Percentiles rank a stretch among this genome's conserved stretches.
Conservation (phyloP, 2,329 filamentous ascomycete genomes). For the Sporothrix mexicana region DNA sequence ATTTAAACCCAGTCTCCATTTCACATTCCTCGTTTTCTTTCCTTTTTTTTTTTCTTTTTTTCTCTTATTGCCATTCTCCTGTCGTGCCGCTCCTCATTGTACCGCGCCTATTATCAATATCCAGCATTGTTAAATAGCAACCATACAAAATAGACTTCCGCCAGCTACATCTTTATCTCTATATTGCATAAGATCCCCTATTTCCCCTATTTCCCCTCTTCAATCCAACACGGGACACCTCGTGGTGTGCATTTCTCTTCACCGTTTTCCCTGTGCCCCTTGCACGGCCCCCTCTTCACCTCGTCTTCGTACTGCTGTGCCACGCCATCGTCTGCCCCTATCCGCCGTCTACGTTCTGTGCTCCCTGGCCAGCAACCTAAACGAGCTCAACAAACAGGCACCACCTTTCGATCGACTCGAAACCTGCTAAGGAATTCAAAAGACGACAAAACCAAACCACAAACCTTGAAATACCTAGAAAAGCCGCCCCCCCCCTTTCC, state of each 20-base stretch:
- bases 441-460: background rate
- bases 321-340: conserved; percentile 18
- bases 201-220: background rate
- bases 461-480: conserved; percentile 8
- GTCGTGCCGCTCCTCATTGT: background rate
- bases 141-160: background rate
- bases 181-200: conserved; percentile 13
- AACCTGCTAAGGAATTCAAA: conserved; percentile 21
- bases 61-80: background rate
- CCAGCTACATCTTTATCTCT: background rate
- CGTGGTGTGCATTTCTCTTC: conserved; percentile 6
- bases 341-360: background rate
- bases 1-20: conserved; percentile 22
- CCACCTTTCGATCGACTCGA: conserved; percentile 19
- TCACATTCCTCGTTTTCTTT: background rate
- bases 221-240: background rate
- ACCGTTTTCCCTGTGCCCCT: conserved; percentile 20
- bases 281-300: conserved; percentile 11
- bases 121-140: conserved; percentile 14
- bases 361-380: conserved; percentile 21
- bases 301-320: conserved; percentile 27
- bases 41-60: background rate
- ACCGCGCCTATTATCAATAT: conserved; percentile 23
- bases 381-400: background rate
- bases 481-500: conserved; percentile 3